Base-by-base conservation (phyloP, 441 rosid species). In the Mallotus repandus region DNA sequence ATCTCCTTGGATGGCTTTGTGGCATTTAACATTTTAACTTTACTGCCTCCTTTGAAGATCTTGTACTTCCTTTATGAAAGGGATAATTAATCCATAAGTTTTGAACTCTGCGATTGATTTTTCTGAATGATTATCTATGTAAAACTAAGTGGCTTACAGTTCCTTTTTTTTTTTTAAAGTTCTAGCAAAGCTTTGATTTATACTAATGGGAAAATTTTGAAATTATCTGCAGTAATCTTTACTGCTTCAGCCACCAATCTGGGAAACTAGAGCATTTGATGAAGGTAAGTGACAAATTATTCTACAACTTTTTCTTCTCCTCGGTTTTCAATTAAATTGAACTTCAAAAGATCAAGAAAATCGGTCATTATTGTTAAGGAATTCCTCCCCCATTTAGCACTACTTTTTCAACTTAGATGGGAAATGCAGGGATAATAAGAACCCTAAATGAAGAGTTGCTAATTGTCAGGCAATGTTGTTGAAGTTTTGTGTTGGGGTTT, bases 221-320 rank as follows among this genome's bases (percentile, higher is more conserved):
- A 77, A 46, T 74, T 65, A 9, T 79, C 45, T 81, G 75, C 89
- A 91, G 97, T 89, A 86, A 88, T 79, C 66, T 93, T 82, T 93
- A 96, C 85, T 93, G 98, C 87, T 96, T 96, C 91, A 93, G 97
- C 85, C 71, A 91, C 82, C 98, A 91, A 67, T 85, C 98, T 38
- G 95, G 96, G 83, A 88, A 89, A 84, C 87, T 96, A 45, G 99
- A 96, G 88, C 99, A 96, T 87, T 89, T 93, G 71, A 92, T 96
- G 98, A 90, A 85, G 90, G 99, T 96, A 79, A 84, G 81, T 55
- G n/a, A 63, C 25, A 12, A 22, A 74, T 18, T n/a, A 29, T 5
- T 21, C 22, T 19, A 32, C 18, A 49, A 43, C 32, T 29, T 38
- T 29, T 38, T 50, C 21, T 59, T 18, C 15, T 35, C 5, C 12